Evolutionary conservation across 495 filamentous ascomycete genomes (phyloP).

Genomic region (Melanomma pulvis-pyrius): DNA sequence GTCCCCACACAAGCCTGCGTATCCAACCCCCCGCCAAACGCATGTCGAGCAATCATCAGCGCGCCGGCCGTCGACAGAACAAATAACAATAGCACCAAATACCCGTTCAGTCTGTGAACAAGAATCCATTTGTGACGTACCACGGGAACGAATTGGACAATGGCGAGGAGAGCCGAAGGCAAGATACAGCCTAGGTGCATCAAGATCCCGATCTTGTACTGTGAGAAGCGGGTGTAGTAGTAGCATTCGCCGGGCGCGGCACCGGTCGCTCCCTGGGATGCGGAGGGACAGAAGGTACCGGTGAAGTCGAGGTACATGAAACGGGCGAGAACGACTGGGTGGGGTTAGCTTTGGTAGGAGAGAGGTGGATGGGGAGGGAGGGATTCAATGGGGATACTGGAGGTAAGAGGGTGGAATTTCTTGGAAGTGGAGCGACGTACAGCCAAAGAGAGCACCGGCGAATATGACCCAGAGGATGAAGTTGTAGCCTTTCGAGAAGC

Average conservation of each 20-base stretch:
- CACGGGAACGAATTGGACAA: conserved; percentile 56
- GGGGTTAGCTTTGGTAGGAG: no score
- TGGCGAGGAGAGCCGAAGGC: conserved; percentile 52
- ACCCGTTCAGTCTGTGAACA: conserved; percentile 59
- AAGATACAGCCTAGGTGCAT: conserved; percentile 53
- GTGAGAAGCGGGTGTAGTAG: conserved; percentile 45
- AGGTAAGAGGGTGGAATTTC: no score
- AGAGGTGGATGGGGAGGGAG: not conserved
- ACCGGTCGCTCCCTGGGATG: conserved; percentile 19
- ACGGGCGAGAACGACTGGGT: conserved; percentile 32
- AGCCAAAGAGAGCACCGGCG: conserved; percentile 39
- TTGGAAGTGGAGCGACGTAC: no score
- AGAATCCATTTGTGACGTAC: conserved; percentile 52
- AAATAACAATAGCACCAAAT: conserved; percentile 49
- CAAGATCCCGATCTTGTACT: conserved; percentile 51
- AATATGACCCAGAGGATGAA: conserved; percentile 35
- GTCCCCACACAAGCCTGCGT: conserved; percentile 47
- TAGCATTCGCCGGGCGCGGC: conserved; percentile 56
- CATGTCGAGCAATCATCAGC: conserved; percentile 49
- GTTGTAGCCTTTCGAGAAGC: conserved; percentile 27
- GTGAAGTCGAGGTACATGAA: conserved; percentile 46
- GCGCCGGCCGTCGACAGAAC: conserved; percentile 47
- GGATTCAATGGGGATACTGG: no score
- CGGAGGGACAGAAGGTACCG: conserved; percentile 14
- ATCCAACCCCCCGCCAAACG: conserved; percentile 52